phyloP scores from a whole-genome alignment of 2,329 filamentous ascomycete species.

The Arthrobotrys entomopaga region DNA sequence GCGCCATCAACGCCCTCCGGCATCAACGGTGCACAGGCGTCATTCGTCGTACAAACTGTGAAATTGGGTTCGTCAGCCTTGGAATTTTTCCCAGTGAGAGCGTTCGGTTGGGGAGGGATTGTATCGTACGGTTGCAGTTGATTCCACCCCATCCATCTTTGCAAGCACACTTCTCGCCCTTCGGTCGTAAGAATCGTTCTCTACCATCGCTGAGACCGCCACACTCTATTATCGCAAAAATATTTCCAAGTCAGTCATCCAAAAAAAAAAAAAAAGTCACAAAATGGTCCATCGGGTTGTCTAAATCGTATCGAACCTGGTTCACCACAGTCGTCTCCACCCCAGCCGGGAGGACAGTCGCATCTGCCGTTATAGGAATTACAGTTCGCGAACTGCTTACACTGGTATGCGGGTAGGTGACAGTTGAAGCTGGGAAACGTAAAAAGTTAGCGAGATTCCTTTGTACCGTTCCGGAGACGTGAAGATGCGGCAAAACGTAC shows the following conservation, averaged over 20 bases:
- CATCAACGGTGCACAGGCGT: slow-evolving; percentile 89
- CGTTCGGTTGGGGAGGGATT: not conserved
- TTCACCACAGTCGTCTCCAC: slow-evolving; percentile 89
- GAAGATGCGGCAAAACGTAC: slow-evolving; percentile 63
- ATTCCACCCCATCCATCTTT: slow-evolving; percentile 95
- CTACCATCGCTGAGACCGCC: slow-evolving; percentile 84
- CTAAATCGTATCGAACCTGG: slow-evolving; percentile 72
- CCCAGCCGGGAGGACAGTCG: slow-evolving; percentile 89
- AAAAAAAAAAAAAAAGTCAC: not conserved
- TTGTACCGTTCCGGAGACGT: not conserved
- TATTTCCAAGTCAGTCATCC: slow-evolving; percentile 6
- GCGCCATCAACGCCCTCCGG: slow-evolving; percentile 82
- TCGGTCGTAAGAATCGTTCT: slow-evolving; percentile 77
- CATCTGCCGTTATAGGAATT: slow-evolving; percentile 93
- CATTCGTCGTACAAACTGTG: slow-evolving; percentile 79
- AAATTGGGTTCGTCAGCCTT: slow-evolving; percentile 6
- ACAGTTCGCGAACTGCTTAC: slow-evolving; percentile 88
- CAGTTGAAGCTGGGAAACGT: slow-evolving; percentile 85
- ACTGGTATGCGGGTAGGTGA: slow-evolving; percentile 89
- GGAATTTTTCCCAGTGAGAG: not conserved
- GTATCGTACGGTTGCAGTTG: slow-evolving; percentile 78
- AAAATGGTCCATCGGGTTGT: no score
- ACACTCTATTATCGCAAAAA: slow-evolving; percentile 69
- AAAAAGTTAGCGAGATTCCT: slow-evolving; percentile 48
- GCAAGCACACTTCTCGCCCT: slow-evolving; percentile 78